Evolutionary conservation across 2,329 filamentous ascomycete species (phyloP), one percentile per base, ranked within the genome.

Genomic region (Zarea fungicola): DNA sequence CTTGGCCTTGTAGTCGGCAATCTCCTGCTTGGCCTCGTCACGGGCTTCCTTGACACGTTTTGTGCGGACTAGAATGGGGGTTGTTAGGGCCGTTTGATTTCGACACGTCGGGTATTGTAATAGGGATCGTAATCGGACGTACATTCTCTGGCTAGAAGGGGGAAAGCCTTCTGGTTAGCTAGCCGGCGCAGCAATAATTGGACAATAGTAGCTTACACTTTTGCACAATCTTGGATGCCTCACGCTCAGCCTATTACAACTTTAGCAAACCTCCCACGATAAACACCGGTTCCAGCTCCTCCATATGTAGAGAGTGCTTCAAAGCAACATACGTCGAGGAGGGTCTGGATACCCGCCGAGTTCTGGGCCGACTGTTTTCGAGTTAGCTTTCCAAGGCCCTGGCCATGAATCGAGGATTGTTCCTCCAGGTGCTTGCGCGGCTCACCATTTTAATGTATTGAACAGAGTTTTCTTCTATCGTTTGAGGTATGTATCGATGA

Each of bases 151-250:
- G 89, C 89, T 95, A 59, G 25, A 49, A 48, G 58, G 39, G n/a
- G 34, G 32, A 18, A 31, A 44, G 21, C 31, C 11, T 7, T 6
- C 31, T 45, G 9, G 44, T 50, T 50, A 55, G 44, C 37, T 35
- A 25, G 22, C 29, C 23, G 6, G 16, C 10, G 8, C n/a, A 18
- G 5, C 19, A 11, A 35, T 18, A 2, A 21, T 26, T 41, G 26
- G 7, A 22, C 23, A 13, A 5, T 10, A 18, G 22, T 11, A 31
- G 67, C 74, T 53, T 69, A 95, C 92, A 88, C 81, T 93, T 90
- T 71, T 97, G 92, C 51, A 99, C 91, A 68, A 99, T 99, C 81
- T 96, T 96, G 74, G 96, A 92, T 54, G 93, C 93, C 71, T 97
- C 92, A 72, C 90, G 87, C 81, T 99, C 93, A 62, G 93, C 91